A percentile compares a stretch with the other conserved stretches of the same genome.
Conservation (phyloP, 2,329 filamentous ascomycete species). For the Pseudogymnoascus sp. region DNA sequence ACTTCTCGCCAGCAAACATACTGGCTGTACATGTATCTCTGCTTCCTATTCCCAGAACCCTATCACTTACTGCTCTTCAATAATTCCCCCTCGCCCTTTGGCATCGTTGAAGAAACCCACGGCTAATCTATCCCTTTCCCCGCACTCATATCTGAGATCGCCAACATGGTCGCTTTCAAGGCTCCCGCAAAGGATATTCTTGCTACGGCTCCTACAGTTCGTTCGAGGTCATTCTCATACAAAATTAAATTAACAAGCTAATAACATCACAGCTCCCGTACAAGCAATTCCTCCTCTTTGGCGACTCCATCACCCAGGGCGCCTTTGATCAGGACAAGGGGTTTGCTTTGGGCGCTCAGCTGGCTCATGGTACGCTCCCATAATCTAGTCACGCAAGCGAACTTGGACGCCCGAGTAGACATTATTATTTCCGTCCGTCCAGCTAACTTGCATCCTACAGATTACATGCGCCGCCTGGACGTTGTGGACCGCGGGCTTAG, state of each 20-base stretch:
- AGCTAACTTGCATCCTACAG: conserved; percentile 37
- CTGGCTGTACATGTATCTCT: not conserved
- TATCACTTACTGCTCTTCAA: not conserved
- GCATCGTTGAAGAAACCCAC: not conserved
- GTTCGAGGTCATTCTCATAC: not conserved
- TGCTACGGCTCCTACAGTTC: not conserved
- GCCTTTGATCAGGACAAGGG: conserved; percentile 56
- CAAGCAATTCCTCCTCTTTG: conserved; percentile 70
- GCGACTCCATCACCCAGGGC: conserved; percentile 79
- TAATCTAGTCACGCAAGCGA: not conserved
- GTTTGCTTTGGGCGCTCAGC: conserved; percentile 66
- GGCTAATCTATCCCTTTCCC: not conserved
- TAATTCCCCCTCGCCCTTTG: not conserved
- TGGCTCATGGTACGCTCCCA: conserved; percentile 54
- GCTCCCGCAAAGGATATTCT: not conserved
- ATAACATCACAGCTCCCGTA: not conserved
- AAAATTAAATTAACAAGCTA: not conserved
- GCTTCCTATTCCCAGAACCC: not conserved
- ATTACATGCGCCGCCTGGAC: conserved; percentile 71
- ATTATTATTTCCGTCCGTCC: not conserved
- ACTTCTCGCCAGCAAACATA: not conserved
- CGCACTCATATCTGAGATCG: not conserved
- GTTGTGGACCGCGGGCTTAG: conserved; percentile 83
- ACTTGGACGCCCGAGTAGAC: not conserved
- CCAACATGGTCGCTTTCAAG: conserved; percentile 3